phyloP scores from a whole-genome alignment of 23 red algal genomes.

The Gracilaria gracilis region DNA sequence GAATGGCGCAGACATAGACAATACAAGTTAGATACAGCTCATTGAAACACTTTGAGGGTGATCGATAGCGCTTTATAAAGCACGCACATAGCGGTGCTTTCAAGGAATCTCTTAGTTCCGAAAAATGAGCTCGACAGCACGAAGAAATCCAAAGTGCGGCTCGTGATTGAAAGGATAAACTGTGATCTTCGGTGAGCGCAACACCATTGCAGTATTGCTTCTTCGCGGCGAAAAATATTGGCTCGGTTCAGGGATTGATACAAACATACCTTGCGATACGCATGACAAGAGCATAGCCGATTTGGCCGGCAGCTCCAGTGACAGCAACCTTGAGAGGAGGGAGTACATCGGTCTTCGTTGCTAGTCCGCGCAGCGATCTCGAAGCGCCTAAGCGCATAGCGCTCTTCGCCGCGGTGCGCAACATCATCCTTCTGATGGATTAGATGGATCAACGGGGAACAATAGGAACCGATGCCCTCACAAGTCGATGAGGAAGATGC shows the following conservation, averaged over 20 bases:
- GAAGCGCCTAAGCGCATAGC: conserved; percentile 43
- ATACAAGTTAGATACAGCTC: background rate
- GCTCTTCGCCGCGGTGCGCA: conserved; percentile 29
- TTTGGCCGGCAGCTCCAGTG: conserved; percentile 98
- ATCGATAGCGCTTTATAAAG: background rate
- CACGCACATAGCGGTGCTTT: background rate
- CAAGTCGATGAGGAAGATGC: background rate
- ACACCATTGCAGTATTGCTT: background rate
- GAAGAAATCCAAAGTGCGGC: background rate
- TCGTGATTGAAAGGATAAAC: background rate
- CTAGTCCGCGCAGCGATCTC: conserved; percentile 44
- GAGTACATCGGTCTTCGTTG: conserved; percentile 56
- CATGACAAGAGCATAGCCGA: conserved; percentile 95
- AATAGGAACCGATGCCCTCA: conserved; percentile 1
- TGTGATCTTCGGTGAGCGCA: background rate
- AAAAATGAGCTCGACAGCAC: background rate
- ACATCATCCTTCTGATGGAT: conserved; percentile 39
- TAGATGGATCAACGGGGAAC: conserved; percentile 2
- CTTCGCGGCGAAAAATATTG: background rate
- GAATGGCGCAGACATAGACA: background rate
- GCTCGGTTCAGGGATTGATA: background rate
- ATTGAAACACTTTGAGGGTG: background rate
- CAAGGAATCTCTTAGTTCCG: background rate
- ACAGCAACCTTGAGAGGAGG: conserved; percentile 91
- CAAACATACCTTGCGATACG: conserved; percentile 88